Base-by-base conservation (phyloP, 495 filamentous ascomycete genomes). In the Penicillium fimorum region DNA sequence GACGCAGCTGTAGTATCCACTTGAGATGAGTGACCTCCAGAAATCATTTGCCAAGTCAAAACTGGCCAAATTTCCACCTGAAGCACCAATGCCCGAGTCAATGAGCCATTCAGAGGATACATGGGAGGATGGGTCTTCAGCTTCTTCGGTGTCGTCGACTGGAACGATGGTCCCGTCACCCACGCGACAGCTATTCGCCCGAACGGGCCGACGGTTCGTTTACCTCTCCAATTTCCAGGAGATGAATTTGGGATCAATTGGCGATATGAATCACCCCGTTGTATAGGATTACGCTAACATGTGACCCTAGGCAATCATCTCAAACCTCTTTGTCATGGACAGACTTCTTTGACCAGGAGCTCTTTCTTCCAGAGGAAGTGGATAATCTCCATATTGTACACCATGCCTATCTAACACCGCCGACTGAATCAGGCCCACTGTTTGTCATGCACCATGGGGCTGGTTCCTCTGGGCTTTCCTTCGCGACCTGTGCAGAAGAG, bases 401-500 rank as follows among this genome's bases (percentile, higher is more conserved):
- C 71, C 93, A 97, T 77, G 88, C 84, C 55, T 99, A 99, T 68
- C 73, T 97, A 29, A 96, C 78, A 7, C 77, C 80, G 4, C 83
- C 82, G 2, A 65, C 67, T 5, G 58, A 63, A 20, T 77, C 78
- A 33, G 87, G 85, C 0, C 92, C 93, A 0, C 79, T 99, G 5
- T 93, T 96, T 66, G 86, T 96, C 46, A 86, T 84, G 70, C 92
- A 96, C 61, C 92, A 96, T 71, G 92, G 92, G 18, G 92, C 90
- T 40, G 92, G 92, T 33, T 95, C 92, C 11, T 93, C 90, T 0
- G 92, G 87, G 13, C 80, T 96, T 22, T 93, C 92, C 4, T 96
- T 96, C 69, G 90, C 91, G 24, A 78, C 90, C 5, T 86, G 96
- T 53, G 83, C 87, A 7, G 73, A 82, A 12, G 87, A 93, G 61